A percentile compares a stretch with the other conserved stretches of the same genome.
phyloP scores from a whole-genome alignment of 345 rosid species.

The Noccaea bulbosa region DNA sequence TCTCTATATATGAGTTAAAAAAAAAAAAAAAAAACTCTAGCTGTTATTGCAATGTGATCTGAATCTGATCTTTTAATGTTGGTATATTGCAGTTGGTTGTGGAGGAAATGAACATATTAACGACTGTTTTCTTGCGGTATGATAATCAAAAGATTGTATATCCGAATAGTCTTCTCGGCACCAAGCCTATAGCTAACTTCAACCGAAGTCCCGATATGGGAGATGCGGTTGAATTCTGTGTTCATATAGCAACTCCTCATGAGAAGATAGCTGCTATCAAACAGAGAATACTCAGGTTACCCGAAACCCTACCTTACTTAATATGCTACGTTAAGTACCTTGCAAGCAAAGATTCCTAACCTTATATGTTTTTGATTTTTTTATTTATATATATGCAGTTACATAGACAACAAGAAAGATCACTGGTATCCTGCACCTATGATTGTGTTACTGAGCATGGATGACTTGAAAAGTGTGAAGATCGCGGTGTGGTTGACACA shows the following conservation, averaged over 20 bases:
- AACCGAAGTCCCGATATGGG: slow-evolving; percentile 49
- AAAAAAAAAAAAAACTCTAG: no score
- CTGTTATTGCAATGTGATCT: no score
- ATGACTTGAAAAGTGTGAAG: slow-evolving; percentile 58
- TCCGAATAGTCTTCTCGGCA: slow-evolving; percentile 68
- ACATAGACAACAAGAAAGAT: slow-evolving; percentile 70
- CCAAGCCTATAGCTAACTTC: slow-evolving; percentile 51
- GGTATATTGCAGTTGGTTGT: slow-evolving; percentile 61
- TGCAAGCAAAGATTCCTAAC: slow-evolving; percentile 22
- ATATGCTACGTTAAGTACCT: slow-evolving; percentile 7
- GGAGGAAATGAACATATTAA: slow-evolving; percentile 87
- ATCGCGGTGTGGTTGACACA: slow-evolving; percentile 76
- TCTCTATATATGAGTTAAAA: no score
- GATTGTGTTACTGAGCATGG: slow-evolving; percentile 61
- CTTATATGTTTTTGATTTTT: background rate
- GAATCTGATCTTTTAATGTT: background rate
- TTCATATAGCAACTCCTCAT: slow-evolving; percentile 46
- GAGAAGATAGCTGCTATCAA: slow-evolving; percentile 47
- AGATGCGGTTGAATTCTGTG: slow-evolving; percentile 41
- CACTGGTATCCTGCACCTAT: slow-evolving; percentile 74
- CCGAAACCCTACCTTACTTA: background rate
- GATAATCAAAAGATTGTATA: slow-evolving; percentile 77
- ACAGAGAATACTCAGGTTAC: slow-evolving; percentile 44
- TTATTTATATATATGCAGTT: slow-evolving; percentile 41
- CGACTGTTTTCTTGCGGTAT: slow-evolving; percentile 68